Evolutionary conservation across 305 asterid genomes (phyloP).

Genomic region (Rubia occidens): DNA sequence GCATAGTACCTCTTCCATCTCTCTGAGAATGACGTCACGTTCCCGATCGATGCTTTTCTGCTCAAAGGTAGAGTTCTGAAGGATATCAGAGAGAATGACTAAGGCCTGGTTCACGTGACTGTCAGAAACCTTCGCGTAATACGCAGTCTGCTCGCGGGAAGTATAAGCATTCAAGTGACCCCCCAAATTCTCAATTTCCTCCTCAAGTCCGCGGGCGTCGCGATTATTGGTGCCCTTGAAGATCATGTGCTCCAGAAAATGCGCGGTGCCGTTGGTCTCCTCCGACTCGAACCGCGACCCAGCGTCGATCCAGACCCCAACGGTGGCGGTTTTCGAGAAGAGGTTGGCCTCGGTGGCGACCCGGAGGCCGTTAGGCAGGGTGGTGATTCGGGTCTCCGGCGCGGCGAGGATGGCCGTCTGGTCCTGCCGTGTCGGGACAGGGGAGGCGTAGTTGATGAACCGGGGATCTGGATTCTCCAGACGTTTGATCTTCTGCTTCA

Average conservation of each 20-base stretch:
- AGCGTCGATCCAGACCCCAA: slow-evolving; percentile 75
- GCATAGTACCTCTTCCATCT: slow-evolving; percentile 72
- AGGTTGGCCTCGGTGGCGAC: slow-evolving; percentile 71
- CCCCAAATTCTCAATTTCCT: slow-evolving; percentile 87
- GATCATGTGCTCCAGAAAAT: slow-evolving; percentile 79
- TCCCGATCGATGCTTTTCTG: slow-evolving; percentile 48
- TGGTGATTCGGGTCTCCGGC: slow-evolving; percentile 59
- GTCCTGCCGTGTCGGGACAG: slow-evolving; percentile 42
- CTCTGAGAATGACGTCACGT: slow-evolving; percentile 72
- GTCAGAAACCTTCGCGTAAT: slow-evolving; percentile 57
- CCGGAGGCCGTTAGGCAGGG: slow-evolving; percentile 71
- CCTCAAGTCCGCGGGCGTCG: slow-evolving; percentile 49
- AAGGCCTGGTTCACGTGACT: slow-evolving; percentile 45
- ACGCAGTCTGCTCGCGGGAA: slow-evolving; percentile 71
- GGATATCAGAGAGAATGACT: slow-evolving; percentile 62
- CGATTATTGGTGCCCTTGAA: slow-evolving; percentile 68
- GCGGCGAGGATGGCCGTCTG: slow-evolving; percentile 52
- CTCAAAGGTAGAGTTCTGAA: slow-evolving; percentile 72
- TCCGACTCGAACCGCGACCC: slow-evolving; percentile 76
- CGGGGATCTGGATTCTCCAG: slow-evolving; percentile 53
- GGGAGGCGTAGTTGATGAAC: slow-evolving; percentile 49
- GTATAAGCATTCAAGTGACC: slow-evolving; percentile 84
- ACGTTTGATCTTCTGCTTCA: slow-evolving; percentile 38
- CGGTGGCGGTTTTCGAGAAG: slow-evolving; percentile 52
- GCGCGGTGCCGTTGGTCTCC: slow-evolving; percentile 64